A percentile compares a stretch with the other conserved stretches of the same genome.
phyloP scores from a whole-genome alignment of 1,284 basidiomycete genomes.

The Leccinum griseonigrum region DNA sequence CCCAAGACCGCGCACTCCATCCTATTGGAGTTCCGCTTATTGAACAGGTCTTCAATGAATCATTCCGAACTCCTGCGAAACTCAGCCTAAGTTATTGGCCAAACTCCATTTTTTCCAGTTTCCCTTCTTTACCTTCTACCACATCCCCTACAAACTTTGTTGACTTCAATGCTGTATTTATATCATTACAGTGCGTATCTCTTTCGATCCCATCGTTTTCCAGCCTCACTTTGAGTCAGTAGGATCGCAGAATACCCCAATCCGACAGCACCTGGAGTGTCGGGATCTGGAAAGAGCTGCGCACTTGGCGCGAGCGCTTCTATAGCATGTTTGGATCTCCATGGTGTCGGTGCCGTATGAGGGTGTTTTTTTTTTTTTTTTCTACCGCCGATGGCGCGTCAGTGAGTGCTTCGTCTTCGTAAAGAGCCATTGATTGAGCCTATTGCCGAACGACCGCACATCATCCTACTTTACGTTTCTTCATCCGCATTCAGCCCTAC shows the following conservation, averaged over 20 bases:
- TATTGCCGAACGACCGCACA: conserved; percentile 67
- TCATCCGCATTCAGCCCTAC: conserved; percentile 71
- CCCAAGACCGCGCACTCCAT: too few species aligned
- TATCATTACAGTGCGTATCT: conserved; percentile 67
- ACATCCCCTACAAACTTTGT: conserved; percentile 78
- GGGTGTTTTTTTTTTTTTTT: conserved; percentile 65
- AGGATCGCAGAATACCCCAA: conserved; percentile 71
- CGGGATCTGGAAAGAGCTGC: conserved; percentile 73
- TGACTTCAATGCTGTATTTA: conserved; percentile 79
- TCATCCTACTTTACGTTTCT: conserved; percentile 80
- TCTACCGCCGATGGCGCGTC: conserved; percentile 76
- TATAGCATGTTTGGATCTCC: conserved; percentile 70
- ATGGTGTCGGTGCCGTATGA: conserved; percentile 79
- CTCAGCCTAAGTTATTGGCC: too few species aligned
- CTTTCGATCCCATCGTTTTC: conserved; percentile 10
- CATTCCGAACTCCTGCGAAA: too few species aligned
- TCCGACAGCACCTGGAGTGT: conserved; percentile 60
- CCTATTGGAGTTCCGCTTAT: too few species aligned
- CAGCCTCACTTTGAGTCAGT: conserved; percentile 12
- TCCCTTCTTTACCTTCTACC: conserved; percentile 65
- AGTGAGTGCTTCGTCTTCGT: conserved; percentile 53
- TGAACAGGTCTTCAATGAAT: too few species aligned
- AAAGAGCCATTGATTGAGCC: not conserved
- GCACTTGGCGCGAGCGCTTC: conserved; percentile 75
- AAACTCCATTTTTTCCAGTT: conserved; percentile 42